Conservation (phyloP, 2,329 filamentous ascomycete species). For the Trichoderma harzianum region DNA sequence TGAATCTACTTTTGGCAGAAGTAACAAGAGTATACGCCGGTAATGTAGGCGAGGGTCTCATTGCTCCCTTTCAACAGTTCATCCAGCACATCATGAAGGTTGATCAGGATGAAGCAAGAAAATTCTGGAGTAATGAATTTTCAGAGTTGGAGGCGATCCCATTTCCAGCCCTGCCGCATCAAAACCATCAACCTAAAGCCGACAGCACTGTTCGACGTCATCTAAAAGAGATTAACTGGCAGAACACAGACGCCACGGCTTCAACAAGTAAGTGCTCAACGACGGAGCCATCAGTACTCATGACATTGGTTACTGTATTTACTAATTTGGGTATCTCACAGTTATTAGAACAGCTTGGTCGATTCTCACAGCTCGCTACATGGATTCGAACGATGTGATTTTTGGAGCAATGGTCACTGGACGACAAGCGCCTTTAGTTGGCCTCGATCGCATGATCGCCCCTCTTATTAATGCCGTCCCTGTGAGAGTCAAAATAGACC, state of each 20-base stretch:
- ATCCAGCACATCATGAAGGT: neutral
- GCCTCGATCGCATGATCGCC: conserved; percentile 12
- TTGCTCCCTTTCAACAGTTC: conserved; percentile 2
- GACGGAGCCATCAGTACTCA: neutral
- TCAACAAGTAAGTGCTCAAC: neutral
- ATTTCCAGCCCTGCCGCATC: conserved; percentile 1
- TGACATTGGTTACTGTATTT: neutral
- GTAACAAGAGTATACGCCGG: neutral
- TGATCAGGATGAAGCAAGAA: neutral
- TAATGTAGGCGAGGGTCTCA: neutral
- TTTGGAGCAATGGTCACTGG: conserved; percentile 26
- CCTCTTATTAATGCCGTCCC: conserved; percentile 20
- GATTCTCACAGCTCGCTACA: conserved; percentile 35
- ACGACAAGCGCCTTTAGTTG: conserved; percentile 17
- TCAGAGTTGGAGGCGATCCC: conserved; percentile 1
- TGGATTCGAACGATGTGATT: conserved; percentile 31
- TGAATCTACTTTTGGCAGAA: conserved; percentile 7
- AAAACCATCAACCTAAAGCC: conserved; percentile 6
- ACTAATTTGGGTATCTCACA: neutral
- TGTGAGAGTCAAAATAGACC: conserved; percentile 14
- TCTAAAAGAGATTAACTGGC: conserved; percentile 3
- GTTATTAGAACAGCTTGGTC: conserved; percentile 25
- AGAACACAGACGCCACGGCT: neutral
- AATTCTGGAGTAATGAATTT: conserved; percentile 12
- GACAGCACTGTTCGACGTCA: neutral